Base-by-base conservation (phyloP, 371 early-diverging fungal genomes). In the Mucor saturninus region DNA sequence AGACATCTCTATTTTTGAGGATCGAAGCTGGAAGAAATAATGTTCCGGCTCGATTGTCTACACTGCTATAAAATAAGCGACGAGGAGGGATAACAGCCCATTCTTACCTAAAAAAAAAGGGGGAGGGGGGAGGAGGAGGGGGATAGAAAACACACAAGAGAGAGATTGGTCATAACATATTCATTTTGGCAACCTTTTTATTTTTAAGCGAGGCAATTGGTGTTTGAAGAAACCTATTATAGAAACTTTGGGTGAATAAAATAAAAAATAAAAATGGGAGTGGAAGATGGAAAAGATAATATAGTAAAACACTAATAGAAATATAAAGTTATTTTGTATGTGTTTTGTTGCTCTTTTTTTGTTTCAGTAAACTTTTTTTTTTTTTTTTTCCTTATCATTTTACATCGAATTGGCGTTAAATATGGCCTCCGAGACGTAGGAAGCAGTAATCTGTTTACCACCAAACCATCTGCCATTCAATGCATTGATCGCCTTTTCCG, bases 401-500 rank as follows among this genome's bases (percentile, higher is more conserved):
- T 64, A 74, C 40, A 76, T 38, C 28, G 79, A 67, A 54, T 85
- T 88, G 60, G 80, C 88, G 72, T 87, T 84, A 73, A 89, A 92
- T 38, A 84, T 77, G 52, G 80, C 83, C 70, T 92, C 92, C 30
- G 88, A 84, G 32, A 91, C 78, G 69, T 72, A 91, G 31, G 85
- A 78, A 45, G 94, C 94, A 43, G 83, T 67, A 54, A 94, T 90
- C 63, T 77, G 68, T 71, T 68, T 75, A 42, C 91, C 92, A 72
- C 88, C 93, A 82, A 93, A 93, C 90, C 93, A 93, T 61, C 93
- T 73, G 30, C 87, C 87, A 71, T 90, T 83, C 64, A 93, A 78
- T 14, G 85, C 79, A 56, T 74, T 65, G 28, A 90, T 76, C 5
- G 96, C 95, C 31, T 72, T 76, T 59, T 89, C 83, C 4, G 92